These are phyloP conservation scores for Talaromyces ruber DNA, from an alignment of 495 filamentous ascomycete genomes.

Conservation along the genomic window DNA sequence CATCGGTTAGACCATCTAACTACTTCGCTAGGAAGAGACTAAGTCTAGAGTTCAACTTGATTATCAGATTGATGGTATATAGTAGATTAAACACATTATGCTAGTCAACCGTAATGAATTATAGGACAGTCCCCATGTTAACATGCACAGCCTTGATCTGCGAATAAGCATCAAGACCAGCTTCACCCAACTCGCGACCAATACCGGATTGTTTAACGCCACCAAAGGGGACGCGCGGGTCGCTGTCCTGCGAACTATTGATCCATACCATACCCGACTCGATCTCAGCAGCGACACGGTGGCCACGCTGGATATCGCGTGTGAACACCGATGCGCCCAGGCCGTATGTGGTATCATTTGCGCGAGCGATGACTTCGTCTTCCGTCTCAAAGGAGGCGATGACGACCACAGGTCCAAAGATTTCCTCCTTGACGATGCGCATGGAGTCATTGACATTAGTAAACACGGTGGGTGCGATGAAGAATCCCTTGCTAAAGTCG, in stretches of 20 bases:
- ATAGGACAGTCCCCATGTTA: conserved; percentile 48
- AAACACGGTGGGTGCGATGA: conserved; percentile 66
- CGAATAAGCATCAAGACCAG: conserved; percentile 70
- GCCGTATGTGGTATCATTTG: conserved; percentile 80
- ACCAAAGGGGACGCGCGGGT: conserved; percentile 73
- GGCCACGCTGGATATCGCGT: conserved; percentile 62
- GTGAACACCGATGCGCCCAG: conserved; percentile 80
- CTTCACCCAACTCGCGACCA: conserved; percentile 79
- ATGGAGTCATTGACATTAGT: conserved; percentile 59
- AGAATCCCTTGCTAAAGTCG: conserved; percentile 44
- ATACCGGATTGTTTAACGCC: conserved; percentile 95
- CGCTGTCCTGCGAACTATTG: conserved; percentile 72
- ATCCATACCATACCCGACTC: conserved; percentile 96
- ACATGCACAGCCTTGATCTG: conserved; percentile 75
- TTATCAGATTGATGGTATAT: neutral
- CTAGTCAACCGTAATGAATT: neutral
- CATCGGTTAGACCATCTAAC: neutral
- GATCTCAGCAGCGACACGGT: conserved; percentile 67
- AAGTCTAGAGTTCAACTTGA: neutral
- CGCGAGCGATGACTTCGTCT: conserved; percentile 69
- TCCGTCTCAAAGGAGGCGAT: conserved; percentile 74
- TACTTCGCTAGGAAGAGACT: neutral
- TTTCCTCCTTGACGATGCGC: conserved; percentile 62
- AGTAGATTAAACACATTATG: neutral
- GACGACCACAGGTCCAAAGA: conserved; percentile 86